A percentile compares a stretch with the other conserved stretches of the same genome.
Evolutionary conservation across 2,329 filamentous ascomycete species (phyloP).

Genomic region (Madurella mycetomatis): DNA sequence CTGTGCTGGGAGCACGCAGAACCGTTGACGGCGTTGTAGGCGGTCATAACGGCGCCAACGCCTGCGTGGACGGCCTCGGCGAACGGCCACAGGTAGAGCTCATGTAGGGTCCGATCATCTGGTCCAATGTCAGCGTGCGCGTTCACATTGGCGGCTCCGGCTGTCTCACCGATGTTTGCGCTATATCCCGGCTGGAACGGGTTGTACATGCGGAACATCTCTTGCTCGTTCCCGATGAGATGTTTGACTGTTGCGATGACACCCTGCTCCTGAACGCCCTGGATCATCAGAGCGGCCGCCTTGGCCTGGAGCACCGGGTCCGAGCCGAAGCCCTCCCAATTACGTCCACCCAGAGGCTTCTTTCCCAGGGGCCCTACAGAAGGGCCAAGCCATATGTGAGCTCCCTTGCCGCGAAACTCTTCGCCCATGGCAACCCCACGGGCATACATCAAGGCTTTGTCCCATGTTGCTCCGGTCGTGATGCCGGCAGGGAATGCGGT

Average conservation of each 20-base stretch:
- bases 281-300: constrained; percentile 66
- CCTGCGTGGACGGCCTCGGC: constrained; percentile 66
- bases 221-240: constrained; percentile 69
- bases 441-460: constrained; percentile 66
- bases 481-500: constrained; percentile 79
- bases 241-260: constrained; percentile 83
- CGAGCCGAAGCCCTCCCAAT: constrained; percentile 70
- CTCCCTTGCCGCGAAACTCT: constrained; percentile 69
- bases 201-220: constrained; percentile 57
- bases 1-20: constrained; percentile 78
- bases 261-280: constrained; percentile 76
- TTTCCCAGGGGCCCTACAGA: constrained; percentile 66
- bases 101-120: constrained; percentile 71
- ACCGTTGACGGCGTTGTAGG: constrained; percentile 71
- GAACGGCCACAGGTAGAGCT: constrained; percentile 76
- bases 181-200: constrained; percentile 52
- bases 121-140: not conserved
- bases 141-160: constrained; percentile 51
- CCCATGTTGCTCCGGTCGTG: constrained; percentile 68
- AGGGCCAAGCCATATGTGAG: constrained; percentile 67
- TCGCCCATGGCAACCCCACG: constrained; percentile 64
- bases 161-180: constrained; percentile 40
- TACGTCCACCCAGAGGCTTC: constrained; percentile 67
- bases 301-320: constrained; percentile 69
- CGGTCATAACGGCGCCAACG: constrained; percentile 61